A percentile compares a stretch with the other conserved stretches of the same genome.
Evolutionary conservation across 441 rosid species (phyloP).

Genomic region (Adansonia madagascariensis): DNA sequence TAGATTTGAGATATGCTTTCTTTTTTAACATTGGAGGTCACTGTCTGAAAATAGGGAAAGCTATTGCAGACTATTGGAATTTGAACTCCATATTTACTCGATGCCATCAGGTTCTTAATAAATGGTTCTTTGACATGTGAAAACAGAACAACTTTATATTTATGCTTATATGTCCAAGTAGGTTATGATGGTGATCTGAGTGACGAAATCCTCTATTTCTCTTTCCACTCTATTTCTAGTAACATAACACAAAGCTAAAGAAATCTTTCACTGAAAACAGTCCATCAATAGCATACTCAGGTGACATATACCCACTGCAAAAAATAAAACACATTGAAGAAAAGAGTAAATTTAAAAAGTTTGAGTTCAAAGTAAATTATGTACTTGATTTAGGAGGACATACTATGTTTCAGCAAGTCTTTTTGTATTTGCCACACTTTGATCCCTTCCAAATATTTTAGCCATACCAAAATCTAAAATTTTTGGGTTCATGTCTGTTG

Average conservation of each 20-base stretch:
- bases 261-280: constrained; percentile 24
- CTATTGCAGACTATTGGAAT: too few relatives aligned
- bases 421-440: constrained; percentile 29
- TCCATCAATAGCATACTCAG: constrained; percentile 48
- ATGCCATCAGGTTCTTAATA: too few relatives aligned
- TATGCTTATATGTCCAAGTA: constrained; percentile 18
- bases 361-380: background rate
- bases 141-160: constrained; percentile 21
- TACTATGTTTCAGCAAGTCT: constrained; percentile 53
- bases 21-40: too few relatives aligned
- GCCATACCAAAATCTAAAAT: constrained; percentile 56
- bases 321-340: background rate
- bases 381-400: background rate
- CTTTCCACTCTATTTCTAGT: constrained; percentile 12
- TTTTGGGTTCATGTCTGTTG: too few relatives aligned
- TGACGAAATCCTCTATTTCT: constrained; percentile 5
- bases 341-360: background rate
- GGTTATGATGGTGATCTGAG: constrained; percentile 24
- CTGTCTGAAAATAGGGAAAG: too few relatives aligned
- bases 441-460: constrained; percentile 32
- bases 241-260: constrained; percentile 16
- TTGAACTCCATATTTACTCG: too few relatives aligned
- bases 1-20: too few relatives aligned
- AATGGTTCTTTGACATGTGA: background rate
- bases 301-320: constrained; percentile 39